Evolutionary conservation across 208 protist genomes (phyloP).

Genomic region (Trypanosoma brucei): DNA sequence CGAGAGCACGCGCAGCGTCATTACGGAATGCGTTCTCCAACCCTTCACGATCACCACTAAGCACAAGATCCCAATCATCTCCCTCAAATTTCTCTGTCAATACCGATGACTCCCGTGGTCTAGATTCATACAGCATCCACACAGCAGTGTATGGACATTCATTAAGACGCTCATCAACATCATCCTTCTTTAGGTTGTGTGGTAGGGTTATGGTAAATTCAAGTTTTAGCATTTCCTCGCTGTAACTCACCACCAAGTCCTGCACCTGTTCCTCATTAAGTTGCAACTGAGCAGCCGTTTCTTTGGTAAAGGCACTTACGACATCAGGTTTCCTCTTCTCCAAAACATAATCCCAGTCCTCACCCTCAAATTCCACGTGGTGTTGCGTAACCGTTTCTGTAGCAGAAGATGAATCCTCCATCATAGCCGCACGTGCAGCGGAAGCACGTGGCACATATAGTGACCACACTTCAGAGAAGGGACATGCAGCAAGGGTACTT

Average conservation of each 20-base stretch:
- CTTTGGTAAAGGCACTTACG: constrained; percentile 12
- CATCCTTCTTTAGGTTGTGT: constrained; percentile 23
- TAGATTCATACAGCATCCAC: neutral
- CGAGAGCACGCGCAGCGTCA: neutral
- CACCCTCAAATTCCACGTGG: constrained; percentile 67
- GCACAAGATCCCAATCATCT: neutral
- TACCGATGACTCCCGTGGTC: neutral
- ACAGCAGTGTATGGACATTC: constrained; percentile 35
- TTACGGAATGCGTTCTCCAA: neutral
- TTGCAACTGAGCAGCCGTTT: constrained; percentile 21
- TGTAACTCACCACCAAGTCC: constrained; percentile 10
- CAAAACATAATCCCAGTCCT: constrained; percentile 61
- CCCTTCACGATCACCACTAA: neutral
- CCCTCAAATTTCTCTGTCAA: neutral
- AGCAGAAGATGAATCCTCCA: neutral
- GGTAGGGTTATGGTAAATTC: constrained; percentile 38
- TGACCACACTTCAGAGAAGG: neutral
- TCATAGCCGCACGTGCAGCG: neutral
- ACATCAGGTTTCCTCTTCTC: constrained; percentile 27
- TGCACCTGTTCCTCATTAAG: constrained; percentile 33
- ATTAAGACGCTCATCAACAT: constrained; percentile 30
- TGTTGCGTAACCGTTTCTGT: constrained; percentile 33
- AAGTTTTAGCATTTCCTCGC: constrained; percentile 37
- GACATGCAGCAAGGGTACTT: neutral
- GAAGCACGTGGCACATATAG: neutral